A percentile compares a stretch with the other conserved stretches of the same genome.
These are phyloP conservation scores for Hemisphaericaspora lyxosophila DNA, from an alignment of 1,139 yeast species.

Conservation along the genomic window DNA sequence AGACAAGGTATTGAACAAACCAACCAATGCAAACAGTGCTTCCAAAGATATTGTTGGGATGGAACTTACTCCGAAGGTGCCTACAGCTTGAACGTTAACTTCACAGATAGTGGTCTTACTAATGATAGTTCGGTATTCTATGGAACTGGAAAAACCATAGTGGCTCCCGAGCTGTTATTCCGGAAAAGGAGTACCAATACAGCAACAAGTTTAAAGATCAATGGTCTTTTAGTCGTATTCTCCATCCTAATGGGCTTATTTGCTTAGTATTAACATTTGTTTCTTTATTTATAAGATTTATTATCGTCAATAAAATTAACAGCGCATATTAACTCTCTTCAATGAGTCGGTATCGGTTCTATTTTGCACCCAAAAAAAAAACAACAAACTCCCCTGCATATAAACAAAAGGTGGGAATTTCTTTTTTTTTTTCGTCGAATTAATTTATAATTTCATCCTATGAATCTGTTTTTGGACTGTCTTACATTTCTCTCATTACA, in stretches of 20 bases:
- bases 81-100: conserved; percentile 19
- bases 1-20: conserved; percentile 36
- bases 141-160: conserved; percentile 1
- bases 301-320: too few species aligned
- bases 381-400: not conserved
- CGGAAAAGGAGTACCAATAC: not conserved
- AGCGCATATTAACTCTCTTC: too few species aligned
- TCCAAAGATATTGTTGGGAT: conserved; percentile 41
- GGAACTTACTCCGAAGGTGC: conserved; percentile 22
- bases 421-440: not conserved
- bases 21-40: conserved; percentile 39
- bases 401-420: not conserved
- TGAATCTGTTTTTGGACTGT: too few species aligned
- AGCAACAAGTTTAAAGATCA: not conserved
- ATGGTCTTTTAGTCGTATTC: not conserved
- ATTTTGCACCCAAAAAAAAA: not conserved
- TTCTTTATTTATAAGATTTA: too few species aligned
- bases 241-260: too few species aligned
- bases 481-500: too few species aligned
- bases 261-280: too few species aligned
- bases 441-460: not conserved
- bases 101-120: conserved; percentile 30
- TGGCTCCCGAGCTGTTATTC: not conserved
- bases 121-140: conserved; percentile 20
- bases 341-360: too few species aligned